These are phyloP conservation scores for Cladosporium cucumerinum DNA, from an alignment of 2,329 filamentous ascomycete genomes.

Conservation along the genomic window DNA sequence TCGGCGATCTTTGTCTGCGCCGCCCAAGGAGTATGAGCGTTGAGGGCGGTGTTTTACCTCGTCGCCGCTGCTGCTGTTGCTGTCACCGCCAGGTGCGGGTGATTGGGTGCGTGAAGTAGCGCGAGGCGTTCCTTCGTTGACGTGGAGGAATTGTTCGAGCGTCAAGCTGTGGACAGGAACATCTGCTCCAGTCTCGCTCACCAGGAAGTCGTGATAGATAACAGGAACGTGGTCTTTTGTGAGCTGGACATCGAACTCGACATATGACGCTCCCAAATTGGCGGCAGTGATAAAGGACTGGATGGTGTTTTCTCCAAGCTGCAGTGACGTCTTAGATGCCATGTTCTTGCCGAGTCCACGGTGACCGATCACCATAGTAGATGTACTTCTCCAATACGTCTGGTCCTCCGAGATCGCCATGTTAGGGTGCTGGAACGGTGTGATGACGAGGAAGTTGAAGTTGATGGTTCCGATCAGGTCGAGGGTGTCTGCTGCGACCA, in stretches of 20 bases:
- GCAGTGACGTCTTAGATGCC: slow-evolving; percentile 76
- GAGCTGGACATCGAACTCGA: slow-evolving; percentile 83
- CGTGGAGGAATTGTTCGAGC: slow-evolving; percentile 89
- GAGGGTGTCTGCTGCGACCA: slow-evolving; percentile 74
- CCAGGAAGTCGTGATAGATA: slow-evolving; percentile 97
- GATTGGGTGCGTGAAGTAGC: slow-evolving; percentile 48
- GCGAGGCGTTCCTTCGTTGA: slow-evolving; percentile 56
- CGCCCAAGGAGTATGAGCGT: slow-evolving; percentile 61
- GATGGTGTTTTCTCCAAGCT: slow-evolving; percentile 93
- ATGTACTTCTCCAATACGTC: slow-evolving; percentile 94
- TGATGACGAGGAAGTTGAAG: slow-evolving; percentile 95
- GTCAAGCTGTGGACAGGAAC: slow-evolving; percentile 94
- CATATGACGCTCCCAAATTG: slow-evolving; percentile 76
- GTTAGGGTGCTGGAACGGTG: slow-evolving; percentile 87
- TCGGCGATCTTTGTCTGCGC: slow-evolving; percentile 39
- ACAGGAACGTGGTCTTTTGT: slow-evolving; percentile 99
- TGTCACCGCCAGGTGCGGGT: slow-evolving; percentile 31
- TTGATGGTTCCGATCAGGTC: slow-evolving; percentile 93
- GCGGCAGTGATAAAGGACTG: slow-evolving; percentile 94
- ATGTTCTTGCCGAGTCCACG: slow-evolving; percentile 86
- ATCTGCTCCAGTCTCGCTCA: slow-evolving; percentile 96
- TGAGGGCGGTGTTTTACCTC: slow-evolving; percentile 18
- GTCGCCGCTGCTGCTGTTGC: slow-evolving; percentile 21
- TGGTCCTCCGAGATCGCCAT: slow-evolving; percentile 88
- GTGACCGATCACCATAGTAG: slow-evolving; percentile 77